Conservation (phyloP, 768 basidiomycete species). For the Nidula microcarpa region DNA sequence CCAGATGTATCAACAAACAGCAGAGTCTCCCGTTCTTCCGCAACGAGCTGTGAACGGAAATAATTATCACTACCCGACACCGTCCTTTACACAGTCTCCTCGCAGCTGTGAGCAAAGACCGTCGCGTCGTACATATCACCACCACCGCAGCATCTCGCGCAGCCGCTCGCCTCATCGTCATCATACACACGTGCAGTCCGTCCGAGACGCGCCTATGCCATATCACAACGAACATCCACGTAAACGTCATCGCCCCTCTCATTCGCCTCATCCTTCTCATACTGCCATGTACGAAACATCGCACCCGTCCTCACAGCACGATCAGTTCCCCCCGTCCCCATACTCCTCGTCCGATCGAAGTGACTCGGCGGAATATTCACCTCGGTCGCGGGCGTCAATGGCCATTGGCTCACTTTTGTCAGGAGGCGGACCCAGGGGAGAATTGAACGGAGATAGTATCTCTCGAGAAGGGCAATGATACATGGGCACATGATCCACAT, state of each 20-base stretch:
- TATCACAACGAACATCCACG: conserved; percentile 41
- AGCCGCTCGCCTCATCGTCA: conserved; percentile 38
- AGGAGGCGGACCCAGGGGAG: conserved; percentile 31
- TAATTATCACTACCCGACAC: conserved; percentile 35
- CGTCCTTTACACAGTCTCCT: conserved; percentile 32
- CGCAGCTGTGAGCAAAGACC: conserved; percentile 26
- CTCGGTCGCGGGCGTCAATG: conserved; percentile 72
- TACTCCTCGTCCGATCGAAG: conserved; percentile 67
- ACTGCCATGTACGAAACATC: conserved; percentile 35
- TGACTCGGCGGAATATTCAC: conserved; percentile 66
- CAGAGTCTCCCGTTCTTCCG: conserved; percentile 15
- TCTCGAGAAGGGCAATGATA: conserved; percentile 23
- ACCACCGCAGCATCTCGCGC: conserved; percentile 25
- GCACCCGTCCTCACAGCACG: conserved; percentile 29
- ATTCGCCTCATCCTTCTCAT: conserved; percentile 48
- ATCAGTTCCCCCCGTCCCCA: conserved; percentile 67
- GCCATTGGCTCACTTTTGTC: conserved; percentile 75
- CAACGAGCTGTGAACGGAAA: conserved; percentile 16
- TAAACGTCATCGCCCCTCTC: conserved; percentile 64
- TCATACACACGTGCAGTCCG: conserved; percentile 24
- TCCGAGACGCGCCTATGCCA: conserved; percentile 29
- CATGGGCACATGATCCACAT: conserved; percentile 1
- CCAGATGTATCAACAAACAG: conserved; percentile 47
- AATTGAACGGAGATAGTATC: conserved; percentile 27
- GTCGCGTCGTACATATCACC: conserved; percentile 28